Base-by-base conservation (phyloP, 257 asterid genomes). In the Handroanthus guayacan region DNA sequence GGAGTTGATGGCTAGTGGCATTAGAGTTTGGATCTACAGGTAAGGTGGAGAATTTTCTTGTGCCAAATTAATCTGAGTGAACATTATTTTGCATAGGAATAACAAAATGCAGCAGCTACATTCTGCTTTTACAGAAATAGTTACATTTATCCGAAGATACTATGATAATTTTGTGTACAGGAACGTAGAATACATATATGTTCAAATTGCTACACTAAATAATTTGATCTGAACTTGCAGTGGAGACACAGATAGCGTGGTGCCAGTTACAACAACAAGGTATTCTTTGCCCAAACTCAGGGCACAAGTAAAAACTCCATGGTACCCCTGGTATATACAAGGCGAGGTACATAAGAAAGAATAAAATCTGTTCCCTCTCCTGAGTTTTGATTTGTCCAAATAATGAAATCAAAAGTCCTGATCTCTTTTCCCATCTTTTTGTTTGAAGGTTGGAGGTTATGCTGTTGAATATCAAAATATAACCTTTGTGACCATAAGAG, bases 11-110 rank as follows among this genome's bases (percentile, higher is more conserved):
- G 75, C 80, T 56, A 83, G 66, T 79, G 85, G 82, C 37, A 77
- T 87, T 9, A 78, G 82, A 41, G 82, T 87, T 11, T 83, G 89
- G 87, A 74, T 86, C 45, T 86, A 81, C 55, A 86, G 86, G 88
- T 77, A 51, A 62, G 62, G 20, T 6, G n/a, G 6, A 74, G 13
- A 11, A 14, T 43, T 43, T 65, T 65, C 71, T 41, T 60, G 78
- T 11, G 43, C 41, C 17, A 61, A 10, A 12, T 11, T 20, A 48
- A 48, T 5, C 47, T 43, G 55, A 48, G 12, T 9, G 14, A 48
- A 48, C 14, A 48, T 8, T 48, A 9, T 48, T 11, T 7, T 2
- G 20, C 45, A 5, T 5, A 6, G 8, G 8, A 41, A 41, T 47
- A 9, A 3, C 14, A 47, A 6, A 47, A 11, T 13, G 9, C 52